Evolutionary conservation across 2,329 filamentous ascomycete genomes (phyloP), one percentile per base, ranked within the genome.

Genomic region (Dendrostoma leiphaemia): DNA sequence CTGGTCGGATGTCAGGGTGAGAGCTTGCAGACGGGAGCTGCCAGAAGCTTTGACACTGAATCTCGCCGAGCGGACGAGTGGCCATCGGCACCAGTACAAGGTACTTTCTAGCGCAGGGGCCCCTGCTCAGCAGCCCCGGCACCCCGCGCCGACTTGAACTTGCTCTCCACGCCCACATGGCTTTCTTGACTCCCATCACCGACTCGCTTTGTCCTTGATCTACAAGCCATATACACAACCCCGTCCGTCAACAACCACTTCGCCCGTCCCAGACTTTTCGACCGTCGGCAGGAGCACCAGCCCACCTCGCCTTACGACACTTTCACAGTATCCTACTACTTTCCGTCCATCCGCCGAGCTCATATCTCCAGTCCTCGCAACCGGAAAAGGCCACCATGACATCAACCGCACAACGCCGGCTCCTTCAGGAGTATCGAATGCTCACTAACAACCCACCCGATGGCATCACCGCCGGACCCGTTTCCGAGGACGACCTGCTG

Each of bases 391-490:
- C 75, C 82, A 45, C 76, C 80, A 59, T 82, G 56, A 55, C 56
- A 43, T 57, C 82, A 28, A 86, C 83, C 57, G 84, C 85, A 62
- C 84, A 87, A 69, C 83, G 85, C 63, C 91, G 94, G 38, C 89
- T 99, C 63, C 91, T 97, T 70, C 90, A 93, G 75, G 94, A 99
- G 79, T 99, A 99, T 80, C 90, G 90, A 68, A 86, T 89, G 60
- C 87, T 99, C 59, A 94, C 91, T 60, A 93, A 91, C 67, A 94
- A 95, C 73, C 91, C 93, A 0, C 93, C 93, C n/a, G 93, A 97
- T 59, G 94, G 94, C 70, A 97, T 99, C 74, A 96, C 90, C 56
- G 94, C 94, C 15, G 94, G 94, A 19, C 94, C 94, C 31, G 79
- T 97, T 58, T 89, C 83, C 61, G 94, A 99, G 77, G 94, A 97